Conservation (phyloP, 164 flowering plant species). For the Kalanchoe fedtschenkoi region DNA sequence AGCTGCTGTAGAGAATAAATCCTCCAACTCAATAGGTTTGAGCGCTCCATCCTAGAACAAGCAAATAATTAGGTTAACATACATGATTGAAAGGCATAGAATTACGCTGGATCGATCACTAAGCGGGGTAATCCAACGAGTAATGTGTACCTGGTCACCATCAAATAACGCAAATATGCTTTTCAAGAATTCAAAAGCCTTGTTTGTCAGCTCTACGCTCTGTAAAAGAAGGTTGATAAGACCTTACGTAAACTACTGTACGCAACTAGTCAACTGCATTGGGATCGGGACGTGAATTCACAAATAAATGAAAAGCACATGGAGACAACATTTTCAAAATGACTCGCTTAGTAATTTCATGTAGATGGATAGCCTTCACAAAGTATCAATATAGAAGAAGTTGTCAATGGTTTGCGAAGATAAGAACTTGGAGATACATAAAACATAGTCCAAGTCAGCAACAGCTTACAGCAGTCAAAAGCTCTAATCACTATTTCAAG, state of each 20-base stretch:
- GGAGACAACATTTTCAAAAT: neutral
- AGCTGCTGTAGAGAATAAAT: constrained; percentile 48
- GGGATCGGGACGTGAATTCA: neutral
- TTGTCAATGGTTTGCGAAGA: neutral
- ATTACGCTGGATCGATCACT: neutral
- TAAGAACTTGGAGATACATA: neutral
- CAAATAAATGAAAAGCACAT: neutral
- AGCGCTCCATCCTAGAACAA: constrained; percentile 34
- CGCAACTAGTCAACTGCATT: neutral
- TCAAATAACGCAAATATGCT: constrained; percentile 53
- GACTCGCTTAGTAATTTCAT: no score
- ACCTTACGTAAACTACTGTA: neutral
- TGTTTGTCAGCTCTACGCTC: constrained; percentile 86
- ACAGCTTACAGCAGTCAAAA: neutral
- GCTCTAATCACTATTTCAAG: neutral
- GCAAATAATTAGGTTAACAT: neutral
- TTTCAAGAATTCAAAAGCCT: constrained; percentile 59
- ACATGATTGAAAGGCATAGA: neutral
- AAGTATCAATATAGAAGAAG: neutral
- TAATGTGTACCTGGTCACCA: constrained; percentile 36
- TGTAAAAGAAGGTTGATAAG: constrained; percentile 19
- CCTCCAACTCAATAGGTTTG: constrained; percentile 26
- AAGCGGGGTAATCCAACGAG: constrained; percentile 10
- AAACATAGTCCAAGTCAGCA: neutral
- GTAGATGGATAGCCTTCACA: no score